phyloP scores from a whole-genome alignment of 2,329 filamentous ascomycete species.

The Pseudocercospora ulei region DNA sequence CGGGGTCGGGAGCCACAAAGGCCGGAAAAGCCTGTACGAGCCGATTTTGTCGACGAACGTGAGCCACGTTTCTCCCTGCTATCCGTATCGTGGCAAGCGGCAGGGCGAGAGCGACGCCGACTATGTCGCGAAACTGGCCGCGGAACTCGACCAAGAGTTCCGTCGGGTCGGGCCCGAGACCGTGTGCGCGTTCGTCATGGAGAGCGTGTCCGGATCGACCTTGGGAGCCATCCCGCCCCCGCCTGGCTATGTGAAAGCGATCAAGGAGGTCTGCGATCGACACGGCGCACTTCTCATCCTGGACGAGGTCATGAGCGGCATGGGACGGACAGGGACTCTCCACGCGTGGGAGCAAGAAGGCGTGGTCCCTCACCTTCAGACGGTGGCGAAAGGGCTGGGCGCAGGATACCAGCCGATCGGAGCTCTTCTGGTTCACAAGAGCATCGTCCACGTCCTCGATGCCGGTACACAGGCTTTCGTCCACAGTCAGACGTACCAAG shows the following conservation, averaged over 20 bases:
- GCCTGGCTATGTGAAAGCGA: constrained; percentile 47
- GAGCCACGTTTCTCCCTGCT: constrained; percentile 26
- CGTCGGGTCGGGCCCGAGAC: constrained; percentile 40
- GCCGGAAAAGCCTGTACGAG: constrained; percentile 33
- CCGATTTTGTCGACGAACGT: constrained; percentile 30
- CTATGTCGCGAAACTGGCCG: constrained; percentile 38
- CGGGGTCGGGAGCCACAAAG: constrained; percentile 35
- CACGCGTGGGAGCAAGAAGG: constrained; percentile 33
- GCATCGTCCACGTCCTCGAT: constrained; percentile 38
- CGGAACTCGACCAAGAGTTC: constrained; percentile 45
- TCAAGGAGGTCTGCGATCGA: constrained; percentile 47
- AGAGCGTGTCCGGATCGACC: constrained; percentile 42
- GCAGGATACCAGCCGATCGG: constrained; percentile 54
- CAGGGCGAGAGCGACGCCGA: constrained; percentile 35
- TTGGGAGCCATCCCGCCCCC: constrained; percentile 45
- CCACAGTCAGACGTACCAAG: constrained; percentile 53
- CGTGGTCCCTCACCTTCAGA: constrained; percentile 52
- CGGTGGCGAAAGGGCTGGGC: constrained; percentile 54
- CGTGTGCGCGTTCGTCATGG: constrained; percentile 45
- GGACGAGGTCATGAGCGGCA: constrained; percentile 40
- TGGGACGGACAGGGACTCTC: constrained; percentile 28
- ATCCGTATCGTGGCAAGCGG: constrained; percentile 35
- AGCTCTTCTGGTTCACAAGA: constrained; percentile 46
- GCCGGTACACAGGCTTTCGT: constrained; percentile 39
- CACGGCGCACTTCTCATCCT: constrained; percentile 49